Base-by-base conservation (phyloP, 1,284 basidiomycete species). In the Naganishia cerealis region DNA sequence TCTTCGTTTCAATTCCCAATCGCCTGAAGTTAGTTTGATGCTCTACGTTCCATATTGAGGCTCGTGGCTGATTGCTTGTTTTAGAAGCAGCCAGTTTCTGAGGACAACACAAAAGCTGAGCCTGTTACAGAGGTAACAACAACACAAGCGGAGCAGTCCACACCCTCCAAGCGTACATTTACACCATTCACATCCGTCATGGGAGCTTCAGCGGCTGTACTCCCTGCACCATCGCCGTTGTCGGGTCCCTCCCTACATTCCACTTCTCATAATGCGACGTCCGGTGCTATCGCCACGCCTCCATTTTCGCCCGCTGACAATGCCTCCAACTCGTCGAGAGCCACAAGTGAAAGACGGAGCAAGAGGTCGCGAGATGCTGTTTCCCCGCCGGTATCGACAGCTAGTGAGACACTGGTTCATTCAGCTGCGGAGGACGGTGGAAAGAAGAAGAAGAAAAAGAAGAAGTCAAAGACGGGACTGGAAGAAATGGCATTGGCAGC, bases 151-250 rank as follows among this genome's bases (percentile, higher is more conserved):
- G 50, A 16, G 3, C 29, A 21, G 3, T 40, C 61, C 7, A 63
- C 24, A 29, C 50, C 50, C 4, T 29, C 21, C 1, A 63, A 63
- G 42, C 33, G 38, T 26, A 40, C 38, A 9, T 63, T 63, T 38
- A 63, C 61, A 13, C 61, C 61, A 16, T 63, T 63, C 50, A 29
- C 39, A 18, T 63, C 61, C 3, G 26, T 63, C 21, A 54, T 63
- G n/a, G 40, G 36, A 39, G 61, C 38, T 12, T 21, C n/a, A 9
- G 50, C 38, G 21, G 48, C 38, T 33, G 29, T 33, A 33, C 29
- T 33, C 10, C 53, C 61, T 40, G 48, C 29, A 12, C 61, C 61
- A 24, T 39, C 61, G 54, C 53, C 61, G 13, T 50, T 52, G 16
- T 42, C 61, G 0, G 50, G 18, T 13, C n/a, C 46, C 21, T 24